Percentiles rank a stretch among this genome's conserved stretches.
phyloP scores from a whole-genome alignment of 2,329 filamentous ascomycete genomes.

The Colletotrichum somersetense region DNA sequence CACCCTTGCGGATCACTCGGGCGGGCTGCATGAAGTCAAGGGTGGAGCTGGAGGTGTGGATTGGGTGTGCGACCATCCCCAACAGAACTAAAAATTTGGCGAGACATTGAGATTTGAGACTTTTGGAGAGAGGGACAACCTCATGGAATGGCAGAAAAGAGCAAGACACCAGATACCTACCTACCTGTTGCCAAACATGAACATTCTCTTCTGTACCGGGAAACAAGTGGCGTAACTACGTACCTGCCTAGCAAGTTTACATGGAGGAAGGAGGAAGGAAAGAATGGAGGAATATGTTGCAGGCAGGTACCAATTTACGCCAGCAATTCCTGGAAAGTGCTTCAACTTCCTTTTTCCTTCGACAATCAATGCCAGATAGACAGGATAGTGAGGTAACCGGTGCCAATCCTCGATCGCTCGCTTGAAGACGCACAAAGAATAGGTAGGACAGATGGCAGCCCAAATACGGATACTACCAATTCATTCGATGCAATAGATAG shows the following conservation, averaged over 20 bases:
- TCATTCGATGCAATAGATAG: neutral
- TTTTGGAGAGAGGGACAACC: slow-evolving; percentile 24
- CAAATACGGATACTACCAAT: neutral
- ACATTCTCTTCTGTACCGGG: neutral
- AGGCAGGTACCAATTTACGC: slow-evolving; percentile 9
- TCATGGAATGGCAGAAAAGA: slow-evolving; percentile 12
- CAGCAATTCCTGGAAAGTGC: slow-evolving; percentile 10
- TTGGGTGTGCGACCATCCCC: slow-evolving; percentile 51
- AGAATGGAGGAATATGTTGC: neutral
- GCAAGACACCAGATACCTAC: slow-evolving; percentile 1
- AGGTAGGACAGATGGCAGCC: neutral
- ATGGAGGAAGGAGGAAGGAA: neutral
- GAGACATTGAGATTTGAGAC: slow-evolving; percentile 42
- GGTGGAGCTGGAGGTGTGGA: slow-evolving; percentile 40
- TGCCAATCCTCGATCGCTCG: neutral
- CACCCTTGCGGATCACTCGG: slow-evolving; percentile 41
- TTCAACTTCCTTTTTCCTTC: neutral
- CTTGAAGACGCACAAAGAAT: neutral
- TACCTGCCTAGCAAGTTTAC: neutral
- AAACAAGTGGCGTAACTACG: neutral
- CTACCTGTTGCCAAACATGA: slow-evolving; percentile 1
- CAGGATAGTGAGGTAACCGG: too few relatives aligned
- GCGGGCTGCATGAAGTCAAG: slow-evolving; percentile 40
- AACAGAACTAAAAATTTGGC: slow-evolving; percentile 56
- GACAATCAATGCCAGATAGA: neutral